phyloP scores from a whole-genome alignment of 2,329 filamentous ascomycete species.

The Penicillium nordicum region DNA sequence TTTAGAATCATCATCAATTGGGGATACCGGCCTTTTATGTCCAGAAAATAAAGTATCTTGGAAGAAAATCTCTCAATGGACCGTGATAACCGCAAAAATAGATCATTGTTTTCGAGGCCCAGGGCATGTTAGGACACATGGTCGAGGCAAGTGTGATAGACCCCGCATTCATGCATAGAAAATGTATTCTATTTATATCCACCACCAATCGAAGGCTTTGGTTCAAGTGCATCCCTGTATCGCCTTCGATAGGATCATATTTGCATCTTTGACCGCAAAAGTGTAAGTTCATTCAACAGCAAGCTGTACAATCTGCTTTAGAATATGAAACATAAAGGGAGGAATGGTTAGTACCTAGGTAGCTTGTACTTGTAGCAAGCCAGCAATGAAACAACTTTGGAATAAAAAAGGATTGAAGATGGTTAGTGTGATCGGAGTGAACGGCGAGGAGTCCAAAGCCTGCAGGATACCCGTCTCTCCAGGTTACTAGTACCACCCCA shows the following conservation, averaged over 20 bases:
- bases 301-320: not conserved
- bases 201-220: not conserved
- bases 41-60: too few species aligned
- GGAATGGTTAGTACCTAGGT: not conserved
- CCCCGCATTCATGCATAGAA: constrained; percentile 2
- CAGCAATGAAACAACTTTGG: not conserved
- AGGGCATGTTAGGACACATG: not conserved
- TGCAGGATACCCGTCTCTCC: not conserved
- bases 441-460: too few species aligned
- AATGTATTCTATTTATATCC: not conserved
- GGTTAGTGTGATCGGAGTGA: not conserved
- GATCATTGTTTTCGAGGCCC: not conserved
- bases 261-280: not conserved
- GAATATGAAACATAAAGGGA: not conserved
- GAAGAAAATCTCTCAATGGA: too few species aligned
- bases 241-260: not conserved
- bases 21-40: not conserved
- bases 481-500: not conserved
- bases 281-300: not conserved
- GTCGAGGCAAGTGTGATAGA: not conserved
- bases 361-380: not conserved
- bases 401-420: too few species aligned
- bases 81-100: not conserved
- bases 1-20: not conserved
- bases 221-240: not conserved